phyloP scores from a whole-genome alignment of 805 yeast species.

The Kregervanrija pseudodelftensis region DNA sequence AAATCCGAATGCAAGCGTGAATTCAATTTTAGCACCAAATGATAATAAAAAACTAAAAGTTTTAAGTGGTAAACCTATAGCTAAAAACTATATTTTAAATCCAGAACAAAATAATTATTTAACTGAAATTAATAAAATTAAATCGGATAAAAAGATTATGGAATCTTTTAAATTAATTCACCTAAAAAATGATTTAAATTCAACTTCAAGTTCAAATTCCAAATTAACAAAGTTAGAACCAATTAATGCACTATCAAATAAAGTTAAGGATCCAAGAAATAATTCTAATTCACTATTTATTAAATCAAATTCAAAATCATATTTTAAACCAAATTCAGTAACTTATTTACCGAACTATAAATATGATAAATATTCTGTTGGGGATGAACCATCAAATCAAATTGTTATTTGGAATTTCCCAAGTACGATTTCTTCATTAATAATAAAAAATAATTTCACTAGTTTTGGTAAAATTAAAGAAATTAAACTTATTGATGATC shows the following conservation, averaged over 20 bases:
- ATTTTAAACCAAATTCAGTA: slow-evolving; percentile 9
- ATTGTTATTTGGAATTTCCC: slow-evolving; percentile 66
- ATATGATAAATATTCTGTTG: slow-evolving; percentile 69
- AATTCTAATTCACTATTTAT: slow-evolving; percentile 5
- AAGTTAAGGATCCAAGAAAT: slow-evolving; percentile 17
- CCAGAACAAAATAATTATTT: no score
- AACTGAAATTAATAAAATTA: no score
- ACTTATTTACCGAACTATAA: slow-evolving; percentile 10
- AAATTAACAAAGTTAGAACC: slow-evolving; percentile 26
- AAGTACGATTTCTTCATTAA: slow-evolving; percentile 37
- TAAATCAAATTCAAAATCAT: slow-evolving; percentile 7
- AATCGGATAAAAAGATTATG: no score
- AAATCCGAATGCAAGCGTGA: no score
- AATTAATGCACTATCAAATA: slow-evolving; percentile 3
- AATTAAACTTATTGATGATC: slow-evolving; percentile 56
- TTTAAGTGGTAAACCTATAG: no score
- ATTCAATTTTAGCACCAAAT: no score
- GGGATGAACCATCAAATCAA: slow-evolving; percentile 66
- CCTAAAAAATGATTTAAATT: no score
- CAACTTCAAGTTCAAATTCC: no score
- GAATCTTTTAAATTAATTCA: no score
- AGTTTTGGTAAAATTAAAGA: slow-evolving; percentile 59
- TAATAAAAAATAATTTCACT: slow-evolving; percentile 46
- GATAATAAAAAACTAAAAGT: no score
- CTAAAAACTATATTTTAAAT: no score